A percentile compares a stretch with the other conserved stretches of the same genome.
phyloP scores from a whole-genome alignment of 257 asterid species.

The Salvia splendens region DNA sequence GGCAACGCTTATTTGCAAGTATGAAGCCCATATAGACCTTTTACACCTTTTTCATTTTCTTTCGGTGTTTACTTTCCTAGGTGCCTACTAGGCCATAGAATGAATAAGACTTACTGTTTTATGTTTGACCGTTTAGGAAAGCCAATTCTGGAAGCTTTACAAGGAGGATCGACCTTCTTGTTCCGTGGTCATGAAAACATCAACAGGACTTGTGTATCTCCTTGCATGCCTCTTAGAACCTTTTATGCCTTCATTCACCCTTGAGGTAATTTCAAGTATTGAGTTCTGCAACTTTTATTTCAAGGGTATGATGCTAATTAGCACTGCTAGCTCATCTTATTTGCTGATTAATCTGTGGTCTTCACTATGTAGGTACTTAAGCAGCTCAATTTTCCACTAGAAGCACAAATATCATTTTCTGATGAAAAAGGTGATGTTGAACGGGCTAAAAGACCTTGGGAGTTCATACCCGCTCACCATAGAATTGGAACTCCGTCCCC shows the following conservation, averaged over 20 bases:
- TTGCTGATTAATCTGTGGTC: constrained; percentile 24
- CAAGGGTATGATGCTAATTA: constrained; percentile 1
- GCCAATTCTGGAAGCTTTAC: constrained; percentile 97
- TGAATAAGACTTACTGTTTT: constrained; percentile 12
- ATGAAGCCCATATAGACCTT: constrained; percentile 27
- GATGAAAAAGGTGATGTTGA: constrained; percentile 71
- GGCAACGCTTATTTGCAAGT: constrained; percentile 96
- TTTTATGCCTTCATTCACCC: constrained; percentile 87
- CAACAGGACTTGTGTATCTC: constrained; percentile 87
- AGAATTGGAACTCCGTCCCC: constrained; percentile 83
- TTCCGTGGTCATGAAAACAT: constrained; percentile 81
- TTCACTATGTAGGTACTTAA: constrained; percentile 63
- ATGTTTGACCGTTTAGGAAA: constrained; percentile 53
- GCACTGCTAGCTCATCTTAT: neutral
- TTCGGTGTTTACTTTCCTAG: constrained; percentile 2
- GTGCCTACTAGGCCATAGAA: constrained; percentile 4
- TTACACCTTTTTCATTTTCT: constrained; percentile 19
- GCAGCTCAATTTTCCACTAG: constrained; percentile 87
- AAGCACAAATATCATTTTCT: constrained; percentile 59
- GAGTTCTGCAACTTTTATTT: neutral
- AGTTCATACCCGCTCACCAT: constrained; percentile 78
- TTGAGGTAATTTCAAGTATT: constrained; percentile 55
- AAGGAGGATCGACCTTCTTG: constrained; percentile 75
- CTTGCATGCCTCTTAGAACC: constrained; percentile 94
- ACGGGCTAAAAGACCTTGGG: constrained; percentile 86